Evolutionary conservation across 768 basidiomycete species (phyloP).

Genomic region (Inosperma sp.): DNA sequence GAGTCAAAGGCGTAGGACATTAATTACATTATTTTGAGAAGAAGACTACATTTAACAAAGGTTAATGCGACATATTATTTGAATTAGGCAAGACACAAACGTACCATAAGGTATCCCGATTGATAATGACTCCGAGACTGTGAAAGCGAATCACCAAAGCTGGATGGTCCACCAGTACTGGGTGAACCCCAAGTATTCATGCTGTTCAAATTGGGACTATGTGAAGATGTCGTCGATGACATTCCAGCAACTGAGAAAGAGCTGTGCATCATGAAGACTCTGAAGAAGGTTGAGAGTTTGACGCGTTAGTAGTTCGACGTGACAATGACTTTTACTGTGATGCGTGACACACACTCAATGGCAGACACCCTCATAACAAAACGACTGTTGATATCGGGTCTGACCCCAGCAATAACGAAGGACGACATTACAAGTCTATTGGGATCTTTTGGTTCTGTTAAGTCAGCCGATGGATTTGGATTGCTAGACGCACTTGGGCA

Average conservation of each 20-base stretch:
- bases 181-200: conserved; percentile 49
- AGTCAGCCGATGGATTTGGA: conserved; percentile 66
- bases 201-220: conserved; percentile 45
- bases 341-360: not conserved
- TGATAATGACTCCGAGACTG: conserved; percentile 77
- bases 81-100: conserved; percentile 18
- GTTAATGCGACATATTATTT: conserved; percentile 1
- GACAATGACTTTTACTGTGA: not conserved
- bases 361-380: conserved; percentile 41
- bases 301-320: conserved; percentile 9
- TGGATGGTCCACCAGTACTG: conserved; percentile 40
- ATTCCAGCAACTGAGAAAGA: conserved; percentile 59
- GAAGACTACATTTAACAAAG: conserved; percentile 41
- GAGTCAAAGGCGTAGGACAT: not conserved
- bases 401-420: conserved; percentile 59
- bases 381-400: conserved; percentile 69
- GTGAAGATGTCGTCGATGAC: conserved; percentile 44
- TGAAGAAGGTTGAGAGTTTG: not conserved
- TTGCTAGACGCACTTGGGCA: conserved; percentile 57
- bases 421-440: conserved; percentile 56
- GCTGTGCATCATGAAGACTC: conserved; percentile 32
- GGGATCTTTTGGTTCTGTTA: conserved; percentile 64
- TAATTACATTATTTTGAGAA: conserved; percentile 54
- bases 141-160: conserved; percentile 62
- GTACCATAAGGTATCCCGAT: conserved; percentile 75